Conservation (phyloP, 805 yeast species). For the Ogataea nonfermentans region DNA sequence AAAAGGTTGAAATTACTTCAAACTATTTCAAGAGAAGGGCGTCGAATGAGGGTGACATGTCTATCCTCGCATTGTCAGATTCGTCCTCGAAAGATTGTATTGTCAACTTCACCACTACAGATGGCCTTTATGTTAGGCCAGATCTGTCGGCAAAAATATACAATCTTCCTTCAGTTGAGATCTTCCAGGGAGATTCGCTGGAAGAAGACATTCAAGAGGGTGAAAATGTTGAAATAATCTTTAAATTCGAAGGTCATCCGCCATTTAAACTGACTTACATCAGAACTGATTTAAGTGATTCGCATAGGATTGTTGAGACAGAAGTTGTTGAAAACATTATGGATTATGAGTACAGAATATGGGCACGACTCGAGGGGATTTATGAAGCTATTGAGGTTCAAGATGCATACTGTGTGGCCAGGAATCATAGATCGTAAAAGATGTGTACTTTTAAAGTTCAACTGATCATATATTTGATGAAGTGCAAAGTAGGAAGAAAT, state of each 20-base stretch:
- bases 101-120: constrained; percentile 49
- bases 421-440: constrained; percentile 28
- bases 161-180: constrained; percentile 71
- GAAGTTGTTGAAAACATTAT: constrained; percentile 67
- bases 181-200: constrained; percentile 71
- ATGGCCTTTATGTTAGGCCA: constrained; percentile 27
- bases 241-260: constrained; percentile 81
- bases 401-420: constrained; percentile 71
- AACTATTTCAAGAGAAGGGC: constrained; percentile 63
- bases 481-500: not conserved
- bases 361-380: constrained; percentile 85
- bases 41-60: constrained; percentile 73
- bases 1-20: constrained; percentile 48
- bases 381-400: constrained; percentile 90
- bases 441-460: no score
- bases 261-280: constrained; percentile 88
- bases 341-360: constrained; percentile 64
- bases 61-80: constrained; percentile 69
- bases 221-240: constrained; percentile 84
- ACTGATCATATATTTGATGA: no score
- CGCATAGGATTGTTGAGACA: constrained; percentile 44
- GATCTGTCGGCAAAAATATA: constrained; percentile 38
- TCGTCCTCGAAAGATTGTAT: constrained; percentile 68
- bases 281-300: constrained; percentile 47
- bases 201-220: constrained; percentile 91